Conservation (phyloP, 257 asterid species). For the Asclepias syriaca region DNA sequence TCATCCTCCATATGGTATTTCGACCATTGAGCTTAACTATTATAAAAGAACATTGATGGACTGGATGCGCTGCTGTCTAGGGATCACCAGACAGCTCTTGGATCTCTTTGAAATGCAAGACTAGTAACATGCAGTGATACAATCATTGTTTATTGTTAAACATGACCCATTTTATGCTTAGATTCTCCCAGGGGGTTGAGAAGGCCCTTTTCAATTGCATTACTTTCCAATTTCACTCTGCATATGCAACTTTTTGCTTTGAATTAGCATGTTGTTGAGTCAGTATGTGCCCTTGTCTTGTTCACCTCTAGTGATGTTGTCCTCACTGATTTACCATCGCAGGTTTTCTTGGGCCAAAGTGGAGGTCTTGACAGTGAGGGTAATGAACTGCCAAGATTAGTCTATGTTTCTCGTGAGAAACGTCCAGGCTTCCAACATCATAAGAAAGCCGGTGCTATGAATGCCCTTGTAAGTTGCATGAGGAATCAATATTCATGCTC, state of each 20-base stretch:
- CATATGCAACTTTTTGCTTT: background rate
- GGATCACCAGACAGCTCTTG: too few relatives aligned
- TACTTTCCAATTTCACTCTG: background rate
- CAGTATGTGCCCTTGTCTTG: background rate
- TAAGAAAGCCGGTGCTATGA: slow-evolving; percentile 99
- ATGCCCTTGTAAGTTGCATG: slow-evolving; percentile 73
- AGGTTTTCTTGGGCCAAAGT: slow-evolving; percentile 98
- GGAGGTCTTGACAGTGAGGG: slow-evolving; percentile 98
- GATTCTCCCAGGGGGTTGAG: background rate
- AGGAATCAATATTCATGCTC: background rate
- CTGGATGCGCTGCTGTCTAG: too few relatives aligned
- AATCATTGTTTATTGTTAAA: background rate
- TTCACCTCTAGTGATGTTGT: slow-evolving; percentile 8
- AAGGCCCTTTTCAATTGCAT: background rate
- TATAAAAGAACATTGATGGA: too few relatives aligned
- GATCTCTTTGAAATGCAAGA: background rate
- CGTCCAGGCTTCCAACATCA: slow-evolving; percentile 98
- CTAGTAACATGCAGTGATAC: background rate
- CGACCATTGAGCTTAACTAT: too few relatives aligned
- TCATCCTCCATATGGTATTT: background rate
- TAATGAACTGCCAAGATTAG: slow-evolving; percentile 86
- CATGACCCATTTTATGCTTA: background rate
- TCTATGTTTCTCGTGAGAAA: slow-evolving; percentile 98
- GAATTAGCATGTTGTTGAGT: background rate
- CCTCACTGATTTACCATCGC: slow-evolving; percentile 21